phyloP scores from a whole-genome alignment of 2,329 filamentous ascomycete species.

The Macrophomina pseudophaseolina region DNA sequence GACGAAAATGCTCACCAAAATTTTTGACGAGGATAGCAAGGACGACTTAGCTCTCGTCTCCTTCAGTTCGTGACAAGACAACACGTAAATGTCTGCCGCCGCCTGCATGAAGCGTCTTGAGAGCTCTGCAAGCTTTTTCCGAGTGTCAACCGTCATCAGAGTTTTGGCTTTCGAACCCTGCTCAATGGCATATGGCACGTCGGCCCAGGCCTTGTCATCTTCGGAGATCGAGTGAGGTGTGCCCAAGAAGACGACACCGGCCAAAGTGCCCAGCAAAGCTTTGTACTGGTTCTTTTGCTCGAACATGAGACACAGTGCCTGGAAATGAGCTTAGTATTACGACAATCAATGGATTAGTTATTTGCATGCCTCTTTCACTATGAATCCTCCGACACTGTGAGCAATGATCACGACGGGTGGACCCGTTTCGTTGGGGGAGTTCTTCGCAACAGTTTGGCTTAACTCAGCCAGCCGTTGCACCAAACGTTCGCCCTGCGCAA shows the following conservation, averaged over 20 bases:
- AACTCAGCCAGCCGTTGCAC: background rate
- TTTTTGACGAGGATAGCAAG: background rate
- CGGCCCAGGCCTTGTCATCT: background rate
- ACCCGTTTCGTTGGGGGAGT: background rate
- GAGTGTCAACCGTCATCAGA: background rate
- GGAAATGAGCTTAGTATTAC: background rate
- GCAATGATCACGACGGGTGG: slow-evolving; percentile 2
- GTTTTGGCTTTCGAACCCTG: background rate
- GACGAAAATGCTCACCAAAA: background rate
- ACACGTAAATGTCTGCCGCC: background rate
- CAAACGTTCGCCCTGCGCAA: background rate
- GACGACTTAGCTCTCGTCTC: background rate
- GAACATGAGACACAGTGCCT: background rate
- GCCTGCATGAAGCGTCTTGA: background rate
- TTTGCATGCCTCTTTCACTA: slow-evolving; percentile 7
- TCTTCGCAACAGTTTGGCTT: too few species aligned
- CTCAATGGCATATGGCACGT: background rate
- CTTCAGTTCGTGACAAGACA: background rate
- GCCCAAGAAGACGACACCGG: slow-evolving; percentile 6
- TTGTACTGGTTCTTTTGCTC: slow-evolving; percentile 5
- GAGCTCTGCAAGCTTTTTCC: background rate
- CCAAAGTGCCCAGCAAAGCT: background rate
- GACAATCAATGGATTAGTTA: background rate
- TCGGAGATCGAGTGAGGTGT: slow-evolving; percentile 1
- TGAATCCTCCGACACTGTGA: slow-evolving; percentile 14